These are phyloP conservation scores for Mycogone perniciosa DNA, from an alignment of 2,329 filamentous ascomycete genomes.

Conservation along the genomic window DNA sequence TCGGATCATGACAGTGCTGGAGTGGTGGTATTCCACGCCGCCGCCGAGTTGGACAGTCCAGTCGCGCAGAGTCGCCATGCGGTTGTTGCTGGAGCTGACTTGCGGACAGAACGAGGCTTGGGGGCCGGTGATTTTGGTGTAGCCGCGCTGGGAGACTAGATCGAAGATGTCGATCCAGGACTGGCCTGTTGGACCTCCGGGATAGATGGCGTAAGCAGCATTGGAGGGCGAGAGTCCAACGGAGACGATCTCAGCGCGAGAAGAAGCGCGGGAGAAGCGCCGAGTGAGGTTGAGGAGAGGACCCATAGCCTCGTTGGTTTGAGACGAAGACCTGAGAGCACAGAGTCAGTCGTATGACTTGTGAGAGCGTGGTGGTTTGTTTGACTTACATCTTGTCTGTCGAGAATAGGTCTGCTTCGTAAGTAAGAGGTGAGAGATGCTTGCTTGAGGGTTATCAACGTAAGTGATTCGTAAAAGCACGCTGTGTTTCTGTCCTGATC, in stretches of 20 bases:
- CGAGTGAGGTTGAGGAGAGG: constrained; percentile 18
- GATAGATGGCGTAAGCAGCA: constrained; percentile 26
- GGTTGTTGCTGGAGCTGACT: constrained; percentile 8
- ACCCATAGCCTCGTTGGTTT: neutral
- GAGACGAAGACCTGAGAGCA: neutral
- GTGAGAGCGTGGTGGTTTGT: neutral
- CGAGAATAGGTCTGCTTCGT: no score
- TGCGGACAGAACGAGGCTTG: constrained; percentile 24
- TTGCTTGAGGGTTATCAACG: no score
- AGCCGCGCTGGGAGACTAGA: constrained; percentile 19
- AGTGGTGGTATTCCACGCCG: constrained; percentile 26
- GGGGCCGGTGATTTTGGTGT: constrained; percentile 27
- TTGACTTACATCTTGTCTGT: constrained; percentile 4
- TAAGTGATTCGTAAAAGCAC: neutral
- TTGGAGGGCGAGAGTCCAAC: constrained; percentile 25
- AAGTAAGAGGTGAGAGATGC: neutral
- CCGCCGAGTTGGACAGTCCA: constrained; percentile 25
- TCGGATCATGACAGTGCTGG: constrained; percentile 25
- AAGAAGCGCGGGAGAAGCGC: constrained; percentile 23
- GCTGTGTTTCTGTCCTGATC: neutral
- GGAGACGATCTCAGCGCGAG: constrained; percentile 27
- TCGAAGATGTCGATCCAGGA: constrained; percentile 34
- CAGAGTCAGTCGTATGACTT: neutral
- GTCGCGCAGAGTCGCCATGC: constrained; percentile 26
- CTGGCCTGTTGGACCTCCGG: constrained; percentile 23